Base-by-base conservation (phyloP, 495 filamentous ascomycete species). In the Friedmanniomyces simplex region DNA sequence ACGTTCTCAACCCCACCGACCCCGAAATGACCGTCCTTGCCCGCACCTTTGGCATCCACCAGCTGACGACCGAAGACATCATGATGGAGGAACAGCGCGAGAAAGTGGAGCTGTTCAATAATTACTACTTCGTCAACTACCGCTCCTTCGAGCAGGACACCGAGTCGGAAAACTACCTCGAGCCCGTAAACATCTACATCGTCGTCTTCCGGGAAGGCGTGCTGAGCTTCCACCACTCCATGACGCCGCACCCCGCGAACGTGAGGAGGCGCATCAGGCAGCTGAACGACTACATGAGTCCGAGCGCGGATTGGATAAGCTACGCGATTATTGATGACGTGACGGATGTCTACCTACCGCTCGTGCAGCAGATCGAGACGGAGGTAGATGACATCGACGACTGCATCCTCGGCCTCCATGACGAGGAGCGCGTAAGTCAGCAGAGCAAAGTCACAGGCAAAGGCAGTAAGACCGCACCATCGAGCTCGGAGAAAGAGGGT, bases 71-170 rank as follows among this genome's bases (percentile, higher is more conserved):
- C 21, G 93, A 98, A 68, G 93, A 98, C 69, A 97, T 98, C 69
- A 84, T 96, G 81, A 84, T 95, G 74, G 88, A 97, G 68, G 93
- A 98, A 73, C 85, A 88, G 46, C 88, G 93, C 11, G 93, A 98
- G 66, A 98, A 98, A 72, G 94, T 98, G 8, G 93, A 98, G 71
- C 80, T 98, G 7, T 98, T 98, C 75, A 81, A 85, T 36, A 86
- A 94, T 61, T 98, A 98, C 73, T 98, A 98, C 68, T 96, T 98
- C 67, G 84, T 96, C 71, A 97, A 95, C 65, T 98, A 96, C 71
- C 85, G 93, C 8, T 89, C 89, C 1, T 98, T 98, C 63, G 94
- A 96, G 64, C 93, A 98, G 69, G 90, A 97, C 65, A 79, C 79
- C 59, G 83, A 84, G 62, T 91, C 81, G 65, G 87, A 91, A 57